phyloP scores from a whole-genome alignment of 2,329 filamentous ascomycete genomes.

The Cordyceps pruinosa region DNA sequence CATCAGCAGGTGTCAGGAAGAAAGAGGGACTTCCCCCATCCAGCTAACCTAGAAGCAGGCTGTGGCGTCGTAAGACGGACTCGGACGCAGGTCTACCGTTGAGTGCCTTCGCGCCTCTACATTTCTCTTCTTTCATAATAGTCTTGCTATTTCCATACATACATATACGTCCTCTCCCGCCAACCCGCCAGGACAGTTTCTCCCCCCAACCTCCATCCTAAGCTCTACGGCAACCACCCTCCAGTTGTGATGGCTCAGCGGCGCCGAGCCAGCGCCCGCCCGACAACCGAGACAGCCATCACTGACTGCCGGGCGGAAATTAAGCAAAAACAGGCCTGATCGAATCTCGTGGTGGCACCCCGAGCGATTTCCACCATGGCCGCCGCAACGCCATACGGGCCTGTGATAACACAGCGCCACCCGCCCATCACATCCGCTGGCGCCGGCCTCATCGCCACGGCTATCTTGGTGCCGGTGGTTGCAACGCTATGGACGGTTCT shows the following conservation, averaged over 20 bases:
- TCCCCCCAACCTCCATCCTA: not conserved
- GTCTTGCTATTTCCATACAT: not conserved
- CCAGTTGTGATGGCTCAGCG: constrained; percentile 1
- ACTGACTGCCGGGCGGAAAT: not conserved
- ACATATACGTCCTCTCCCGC: not conserved
- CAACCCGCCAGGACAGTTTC: not conserved
- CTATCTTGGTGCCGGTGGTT: constrained; percentile 14
- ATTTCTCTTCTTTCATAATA: not conserved
- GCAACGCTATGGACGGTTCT: constrained; percentile 15
- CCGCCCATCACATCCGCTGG: constrained; percentile 13
- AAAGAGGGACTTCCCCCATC: not conserved
- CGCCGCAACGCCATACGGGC: not conserved
- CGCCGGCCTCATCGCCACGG: constrained; percentile 12
- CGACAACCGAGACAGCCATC: not conserved
- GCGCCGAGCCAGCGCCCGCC: constrained; percentile 1
- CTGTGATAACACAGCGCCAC: not conserved
- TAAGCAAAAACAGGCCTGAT: not conserved
- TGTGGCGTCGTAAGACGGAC: constrained; percentile 6
- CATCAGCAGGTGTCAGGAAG: not conserved
- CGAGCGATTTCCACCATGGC: not conserved
- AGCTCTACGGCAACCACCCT: not conserved
- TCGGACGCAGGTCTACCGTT: not conserved
- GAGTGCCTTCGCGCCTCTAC: not conserved
- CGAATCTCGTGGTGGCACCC: not conserved
- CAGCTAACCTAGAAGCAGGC: not conserved